Percentiles rank a stretch among this genome's conserved stretches.
Evolutionary conservation across 179 eudicot genomes (phyloP).

Genomic region (Spergularia azorica): DNA sequence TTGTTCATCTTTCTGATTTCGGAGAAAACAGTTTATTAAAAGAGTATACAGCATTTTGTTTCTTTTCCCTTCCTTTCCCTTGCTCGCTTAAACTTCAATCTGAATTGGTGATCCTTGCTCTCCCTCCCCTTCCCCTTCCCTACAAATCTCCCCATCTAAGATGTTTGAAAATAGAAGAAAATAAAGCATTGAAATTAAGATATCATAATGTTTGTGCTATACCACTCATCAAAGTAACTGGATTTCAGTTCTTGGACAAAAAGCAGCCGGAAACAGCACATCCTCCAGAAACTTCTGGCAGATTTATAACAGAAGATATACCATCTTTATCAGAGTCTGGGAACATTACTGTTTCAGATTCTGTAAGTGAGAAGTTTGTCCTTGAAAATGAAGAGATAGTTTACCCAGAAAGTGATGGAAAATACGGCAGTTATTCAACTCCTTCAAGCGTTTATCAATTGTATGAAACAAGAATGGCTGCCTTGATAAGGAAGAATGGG

Average conservation of each 20-base stretch:
- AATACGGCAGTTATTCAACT: constrained; percentile 45
- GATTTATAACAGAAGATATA: constrained; percentile 46
- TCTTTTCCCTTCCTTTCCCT: too few relatives aligned
- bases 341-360: constrained; percentile 39
- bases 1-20: too few relatives aligned
- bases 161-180: neutral
- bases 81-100: too few relatives aligned
- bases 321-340: constrained; percentile 45
- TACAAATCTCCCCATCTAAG: neutral
- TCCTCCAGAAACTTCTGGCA: constrained; percentile 37
- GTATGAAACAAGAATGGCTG: constrained; percentile 71
- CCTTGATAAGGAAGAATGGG: constrained; percentile 71
- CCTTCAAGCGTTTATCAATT: constrained; percentile 61
- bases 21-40: too few relatives aligned
- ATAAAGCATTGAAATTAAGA: neutral
- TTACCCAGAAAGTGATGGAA: constrained; percentile 56
- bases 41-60: too few relatives aligned
- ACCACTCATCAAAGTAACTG: constrained; percentile 12
- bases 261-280: constrained; percentile 46
- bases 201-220: neutral
- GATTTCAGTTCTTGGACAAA: constrained; percentile 42
- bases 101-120: too few relatives aligned
- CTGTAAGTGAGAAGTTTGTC: constrained; percentile 43
- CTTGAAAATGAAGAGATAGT: constrained; percentile 46
- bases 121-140: neutral